Conservation (phyloP, 805 yeast species). For the Hanseniaspora hatyaiensis region DNA sequence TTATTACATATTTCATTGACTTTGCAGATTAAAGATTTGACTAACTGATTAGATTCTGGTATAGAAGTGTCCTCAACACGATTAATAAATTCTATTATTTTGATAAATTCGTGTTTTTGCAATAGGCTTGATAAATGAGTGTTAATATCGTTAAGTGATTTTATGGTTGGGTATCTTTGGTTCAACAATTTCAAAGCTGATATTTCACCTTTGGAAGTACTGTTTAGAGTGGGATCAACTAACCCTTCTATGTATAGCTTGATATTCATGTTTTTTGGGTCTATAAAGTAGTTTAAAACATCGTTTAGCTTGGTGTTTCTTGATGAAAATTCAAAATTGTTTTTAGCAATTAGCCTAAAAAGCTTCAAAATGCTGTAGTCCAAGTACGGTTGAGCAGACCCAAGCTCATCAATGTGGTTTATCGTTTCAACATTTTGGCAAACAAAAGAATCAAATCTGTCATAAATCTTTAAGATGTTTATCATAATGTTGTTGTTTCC, state of each 20-base stretch:
- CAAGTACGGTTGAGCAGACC: constrained; percentile 3
- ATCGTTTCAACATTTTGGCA: constrained; percentile 1
- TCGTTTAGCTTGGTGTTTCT: neutral
- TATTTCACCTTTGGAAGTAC: neutral
- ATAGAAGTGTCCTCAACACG: constrained; percentile 8
- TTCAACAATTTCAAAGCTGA: constrained; percentile 3
- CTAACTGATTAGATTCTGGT: constrained; percentile 1
- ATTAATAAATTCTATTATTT: constrained; percentile 11
- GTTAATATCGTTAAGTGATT: neutral
- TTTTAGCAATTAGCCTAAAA: constrained; percentile 10
- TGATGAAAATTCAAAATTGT: constrained; percentile 1
- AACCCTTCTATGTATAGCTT: constrained; percentile 12
- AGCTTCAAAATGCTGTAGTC: constrained; percentile 13
- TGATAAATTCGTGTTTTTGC: constrained; percentile 8
- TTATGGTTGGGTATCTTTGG: constrained; percentile 7
- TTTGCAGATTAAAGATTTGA: neutral
- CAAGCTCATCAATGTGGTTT: neutral
- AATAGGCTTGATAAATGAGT: neutral
- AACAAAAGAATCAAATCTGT: constrained; percentile 15
- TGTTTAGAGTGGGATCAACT: neutral
- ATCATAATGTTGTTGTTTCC: constrained; percentile 11
- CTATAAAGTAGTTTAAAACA: constrained; percentile 2
- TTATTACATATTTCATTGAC: neutral
- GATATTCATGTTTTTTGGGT: neutral
- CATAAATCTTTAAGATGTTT: constrained; percentile 12